phyloP scores from a whole-genome alignment of 345 rosid genomes.

The Brassica napus region DNA sequence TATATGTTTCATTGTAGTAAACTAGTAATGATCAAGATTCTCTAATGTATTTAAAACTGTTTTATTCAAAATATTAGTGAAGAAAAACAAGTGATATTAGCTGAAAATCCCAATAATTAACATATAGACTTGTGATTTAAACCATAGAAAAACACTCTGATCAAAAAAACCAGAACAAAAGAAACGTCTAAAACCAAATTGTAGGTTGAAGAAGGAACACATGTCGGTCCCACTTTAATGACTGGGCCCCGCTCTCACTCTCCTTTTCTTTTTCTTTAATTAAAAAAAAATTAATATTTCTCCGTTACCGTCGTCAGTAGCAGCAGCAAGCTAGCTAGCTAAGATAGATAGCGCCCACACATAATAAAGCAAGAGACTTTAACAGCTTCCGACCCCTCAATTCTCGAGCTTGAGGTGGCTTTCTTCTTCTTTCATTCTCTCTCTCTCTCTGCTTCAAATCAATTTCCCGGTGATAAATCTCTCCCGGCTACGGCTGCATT shows the following conservation, averaged over 20 bases:
- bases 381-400: constrained; percentile 23
- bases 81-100: too few species aligned
- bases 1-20: too few species aligned
- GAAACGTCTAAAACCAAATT: background rate
- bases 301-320: constrained; percentile 38
- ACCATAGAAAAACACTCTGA: constrained; percentile 5
- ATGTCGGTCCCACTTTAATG: constrained; percentile 38
- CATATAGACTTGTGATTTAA: background rate
- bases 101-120: too few species aligned
- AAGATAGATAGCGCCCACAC: constrained; percentile 30
- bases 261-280: background rate
- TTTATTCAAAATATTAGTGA: too few species aligned
- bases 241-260: constrained; percentile 25
- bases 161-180: constrained; percentile 25
- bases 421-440: background rate
- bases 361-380: constrained; percentile 42
- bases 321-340: background rate
- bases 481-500: constrained; percentile 23
- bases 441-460: background rate
- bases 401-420: constrained; percentile 14
- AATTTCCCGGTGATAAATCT: constrained; percentile 31
- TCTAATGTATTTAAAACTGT: background rate
- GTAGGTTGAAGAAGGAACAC: constrained; percentile 51
- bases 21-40: background rate
- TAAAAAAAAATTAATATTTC: background rate